Evolutionary conservation across 2,329 filamentous ascomycete species (phyloP), one percentile per base, ranked within the genome.

Genomic region (Paramyrothecium sp.): DNA sequence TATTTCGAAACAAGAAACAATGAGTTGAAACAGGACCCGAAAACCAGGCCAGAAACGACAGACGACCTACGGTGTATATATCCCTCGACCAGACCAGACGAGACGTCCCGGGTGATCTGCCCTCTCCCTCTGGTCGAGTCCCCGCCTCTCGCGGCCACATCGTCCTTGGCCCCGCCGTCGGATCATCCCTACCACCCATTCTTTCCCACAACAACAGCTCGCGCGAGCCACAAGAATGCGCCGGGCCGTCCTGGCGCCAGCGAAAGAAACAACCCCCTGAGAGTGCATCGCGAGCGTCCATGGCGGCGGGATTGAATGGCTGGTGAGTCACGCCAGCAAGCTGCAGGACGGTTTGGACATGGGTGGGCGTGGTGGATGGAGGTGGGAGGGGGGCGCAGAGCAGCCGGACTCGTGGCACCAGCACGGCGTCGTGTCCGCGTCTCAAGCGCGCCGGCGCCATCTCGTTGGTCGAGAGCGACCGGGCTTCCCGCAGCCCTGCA

Each of bases 281-380:
- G 3, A 44, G n/a, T 53, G 57, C 57, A 59, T 59, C 57, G 53
- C 53, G 52, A 56, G 50, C 44, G 47, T 50, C 22, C 38, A 38
- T 30, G 48, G 33, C 20, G 20, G 44, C 22, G 46, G 41, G 44
- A 64, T 59, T 60, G 61, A 67, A 57, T 67, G 61, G 65, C 57
- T 58, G 58, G 62, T 66, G 64, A 67, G 59, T 67, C 65, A 67
- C 61, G 56, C 57, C 58, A 60, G 51, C 51, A 41, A 41, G 33
- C 38, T 44, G 38, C 38, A 44, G 38, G 38, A 44, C 38, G 13
- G 5, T 12, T 16, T 30, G 10, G 26, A 30, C 26, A 30, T 30
- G 26, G 26, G 26, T 30, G 26, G 26, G 26, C 5, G 10, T 30
- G 26, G 26, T n/a, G n/a, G n/a, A n/a, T n/a, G n/a, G n/a, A n/a